Percentiles rank a stretch among this genome's conserved stretches.
Conservation (phyloP, 164 flowering plant genomes). For the Buxus sempervirens region DNA sequence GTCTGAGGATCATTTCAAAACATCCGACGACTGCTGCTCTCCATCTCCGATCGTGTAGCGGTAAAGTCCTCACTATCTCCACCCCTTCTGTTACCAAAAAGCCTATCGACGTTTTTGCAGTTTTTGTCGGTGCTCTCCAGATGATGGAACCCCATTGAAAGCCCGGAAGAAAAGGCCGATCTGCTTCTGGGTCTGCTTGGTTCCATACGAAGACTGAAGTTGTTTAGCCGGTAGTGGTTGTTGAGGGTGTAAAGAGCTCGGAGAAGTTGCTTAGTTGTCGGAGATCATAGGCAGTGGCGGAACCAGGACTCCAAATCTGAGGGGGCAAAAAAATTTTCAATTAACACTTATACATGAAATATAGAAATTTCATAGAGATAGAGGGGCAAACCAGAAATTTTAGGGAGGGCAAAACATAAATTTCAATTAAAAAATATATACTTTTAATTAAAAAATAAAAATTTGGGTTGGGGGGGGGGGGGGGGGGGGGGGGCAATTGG, state of each 20-base stretch:
- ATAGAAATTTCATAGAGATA: too few relatives aligned
- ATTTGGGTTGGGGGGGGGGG: too few relatives aligned
- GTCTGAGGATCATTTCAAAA: too few relatives aligned
- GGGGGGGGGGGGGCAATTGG: too few relatives aligned
- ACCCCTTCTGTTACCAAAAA: conserved; percentile 11
- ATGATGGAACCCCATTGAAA: conserved; percentile 13
- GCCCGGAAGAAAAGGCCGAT: conserved; percentile 40
- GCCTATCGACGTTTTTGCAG: conserved; percentile 11
- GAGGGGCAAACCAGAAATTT: too few relatives aligned
- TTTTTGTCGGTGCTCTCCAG: conserved; percentile 22
- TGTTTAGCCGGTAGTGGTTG: conserved; percentile 16
- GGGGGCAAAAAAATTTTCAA: too few relatives aligned
- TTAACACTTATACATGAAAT: too few relatives aligned
- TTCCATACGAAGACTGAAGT: conserved; percentile 27
- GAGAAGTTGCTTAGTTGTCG: conserved; percentile 10
- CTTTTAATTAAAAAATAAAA: too few relatives aligned
- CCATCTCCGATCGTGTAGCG: conserved; percentile 4
- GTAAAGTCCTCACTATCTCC: conserved; percentile 1
- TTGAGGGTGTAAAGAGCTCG: conserved; percentile 19
- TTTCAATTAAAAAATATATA: too few relatives aligned
- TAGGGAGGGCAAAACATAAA: too few relatives aligned
- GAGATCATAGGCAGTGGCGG: too few relatives aligned
- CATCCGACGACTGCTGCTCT: conserved; percentile 26
- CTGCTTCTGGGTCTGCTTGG: conserved; percentile 31
- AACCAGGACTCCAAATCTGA: too few relatives aligned